Percentiles rank a stretch among this genome's conserved stretches.
phyloP scores from a whole-genome alignment of 2,329 filamentous ascomycete genomes.

The Rhynchosporium secalis region DNA sequence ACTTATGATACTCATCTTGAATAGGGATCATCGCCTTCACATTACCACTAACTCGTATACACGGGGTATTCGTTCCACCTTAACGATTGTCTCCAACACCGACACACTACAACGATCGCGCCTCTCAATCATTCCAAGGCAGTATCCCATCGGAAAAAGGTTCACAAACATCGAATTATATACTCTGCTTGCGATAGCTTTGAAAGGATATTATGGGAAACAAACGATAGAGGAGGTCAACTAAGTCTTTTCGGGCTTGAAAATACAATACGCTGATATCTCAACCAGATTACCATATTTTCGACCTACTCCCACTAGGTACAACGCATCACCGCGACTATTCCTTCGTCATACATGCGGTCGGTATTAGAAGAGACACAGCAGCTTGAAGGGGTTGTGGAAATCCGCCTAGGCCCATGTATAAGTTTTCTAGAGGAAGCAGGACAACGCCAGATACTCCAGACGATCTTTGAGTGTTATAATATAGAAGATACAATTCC shows the following conservation, averaged over 20 bases:
- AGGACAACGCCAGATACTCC: too few relatives aligned
- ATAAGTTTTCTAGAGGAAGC: too few relatives aligned
- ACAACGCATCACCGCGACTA: not conserved
- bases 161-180: not conserved
- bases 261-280: not conserved
- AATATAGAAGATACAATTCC: too few relatives aligned
- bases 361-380: too few relatives aligned
- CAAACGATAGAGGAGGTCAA: not conserved
- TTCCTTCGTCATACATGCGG: too few relatives aligned
- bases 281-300: not conserved
- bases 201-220: not conserved
- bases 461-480: too few relatives aligned
- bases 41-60: not conserved
- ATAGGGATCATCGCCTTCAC: not conserved
- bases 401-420: too few relatives aligned
- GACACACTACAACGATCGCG: not conserved
- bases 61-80: not conserved
- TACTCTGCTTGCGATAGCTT: not conserved
- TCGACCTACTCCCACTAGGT: not conserved
- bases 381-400: too few relatives aligned
- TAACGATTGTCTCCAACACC: not conserved
- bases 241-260: not conserved
- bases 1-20: not conserved
- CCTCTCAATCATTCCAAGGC: not conserved
- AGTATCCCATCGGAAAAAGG: not conserved